Conservation (phyloP, 306 rosid genomes). For the Acmispon strigosus region DNA sequence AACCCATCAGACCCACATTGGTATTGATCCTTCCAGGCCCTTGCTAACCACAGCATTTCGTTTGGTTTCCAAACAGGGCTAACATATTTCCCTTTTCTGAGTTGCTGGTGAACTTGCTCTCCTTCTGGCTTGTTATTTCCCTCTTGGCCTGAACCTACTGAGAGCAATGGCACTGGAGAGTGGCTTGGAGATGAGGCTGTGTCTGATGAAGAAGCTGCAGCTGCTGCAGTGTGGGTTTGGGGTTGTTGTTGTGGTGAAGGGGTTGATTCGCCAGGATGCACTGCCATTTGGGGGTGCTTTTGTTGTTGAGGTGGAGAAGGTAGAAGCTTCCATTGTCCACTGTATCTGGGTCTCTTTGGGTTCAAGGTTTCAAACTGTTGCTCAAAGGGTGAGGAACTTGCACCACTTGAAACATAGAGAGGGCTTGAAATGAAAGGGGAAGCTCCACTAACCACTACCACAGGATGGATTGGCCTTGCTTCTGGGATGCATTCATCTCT, state of each 20-base stretch:
- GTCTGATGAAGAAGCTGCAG: slow-evolving; percentile 62
- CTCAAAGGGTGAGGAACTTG: slow-evolving; percentile 50
- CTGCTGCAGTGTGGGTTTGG: slow-evolving; percentile 11
- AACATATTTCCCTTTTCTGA: slow-evolving; percentile 82
- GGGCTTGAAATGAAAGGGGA: slow-evolving; percentile 49
- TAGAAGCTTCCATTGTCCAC: slow-evolving; percentile 88
- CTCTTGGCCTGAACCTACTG: slow-evolving; percentile 46
- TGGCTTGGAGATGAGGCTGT: slow-evolving; percentile 68
- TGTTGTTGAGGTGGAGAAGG: slow-evolving; percentile 64
- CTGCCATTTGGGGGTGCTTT: slow-evolving; percentile 35
- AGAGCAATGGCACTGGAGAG: slow-evolving; percentile 46
- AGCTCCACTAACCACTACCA: slow-evolving; percentile 19
- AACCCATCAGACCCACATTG: slow-evolving; percentile 30
- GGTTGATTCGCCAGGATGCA: slow-evolving; percentile 49
- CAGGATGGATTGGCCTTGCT: slow-evolving; percentile 26
- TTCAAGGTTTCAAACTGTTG: slow-evolving; percentile 51
- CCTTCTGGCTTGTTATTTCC: slow-evolving; percentile 42
- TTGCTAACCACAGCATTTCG: slow-evolving; percentile 92
- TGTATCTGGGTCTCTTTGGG: slow-evolving; percentile 64
- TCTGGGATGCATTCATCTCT: slow-evolving; percentile 44
- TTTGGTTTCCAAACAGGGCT: slow-evolving; percentile 98
- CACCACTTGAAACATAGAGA: slow-evolving; percentile 45
- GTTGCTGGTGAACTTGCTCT: slow-evolving; percentile 55
- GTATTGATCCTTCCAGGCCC: slow-evolving; percentile 78
- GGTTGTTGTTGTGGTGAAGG: slow-evolving; percentile 38